Base-by-base conservation (phyloP, 257 asterid species). In the Primulina huaijiensis region DNA sequence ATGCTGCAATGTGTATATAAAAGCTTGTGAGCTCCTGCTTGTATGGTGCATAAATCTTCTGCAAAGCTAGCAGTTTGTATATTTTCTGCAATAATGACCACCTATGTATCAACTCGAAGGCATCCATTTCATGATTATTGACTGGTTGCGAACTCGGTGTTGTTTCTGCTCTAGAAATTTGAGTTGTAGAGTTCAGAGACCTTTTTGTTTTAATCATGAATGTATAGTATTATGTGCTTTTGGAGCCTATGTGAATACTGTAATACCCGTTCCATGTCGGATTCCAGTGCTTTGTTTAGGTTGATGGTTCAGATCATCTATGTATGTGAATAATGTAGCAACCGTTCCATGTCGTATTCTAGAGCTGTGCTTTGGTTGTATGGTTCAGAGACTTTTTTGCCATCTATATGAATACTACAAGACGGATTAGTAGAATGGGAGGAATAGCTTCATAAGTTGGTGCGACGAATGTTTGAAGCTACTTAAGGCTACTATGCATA, bases 1-100 rank as follows among this genome's bases (percentile, higher is more conserved):
- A 76, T 50, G 16, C 33, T 74, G 62, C 43, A 37, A 0, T 38
- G 50, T 74, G 74, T 74, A 50, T 56, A 68, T 60, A 59, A 20
- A 33, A 37, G 35, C 25, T 46, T 25, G 70, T 35, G 21, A 37
- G 4, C 20, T 19, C 25, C 53, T 66, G 56, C 40, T 46, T 27
- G 16, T 5, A 11, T 38, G 23, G 60, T 31, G 20, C 30, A 61
- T 67, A 12, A 50, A 59, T 16, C 65, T 34, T 50, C 37, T 65
- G 59, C 43, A 76, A 21, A 27, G 25, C 34, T 25, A 60, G 61
- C 19, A 29, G 65, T 43, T 33, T 60, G 68, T 71, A 66, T 55
- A 25, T 23, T 46, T 69, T 69, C 78, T 62, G 53, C 61, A n/a
- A 25, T 9, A 40, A 8, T 16, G 20, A 16, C 57, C 2, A 6